Evolutionary conservation across 2,329 filamentous ascomycete species (phyloP).

Genomic region (Penicillium sp.): DNA sequence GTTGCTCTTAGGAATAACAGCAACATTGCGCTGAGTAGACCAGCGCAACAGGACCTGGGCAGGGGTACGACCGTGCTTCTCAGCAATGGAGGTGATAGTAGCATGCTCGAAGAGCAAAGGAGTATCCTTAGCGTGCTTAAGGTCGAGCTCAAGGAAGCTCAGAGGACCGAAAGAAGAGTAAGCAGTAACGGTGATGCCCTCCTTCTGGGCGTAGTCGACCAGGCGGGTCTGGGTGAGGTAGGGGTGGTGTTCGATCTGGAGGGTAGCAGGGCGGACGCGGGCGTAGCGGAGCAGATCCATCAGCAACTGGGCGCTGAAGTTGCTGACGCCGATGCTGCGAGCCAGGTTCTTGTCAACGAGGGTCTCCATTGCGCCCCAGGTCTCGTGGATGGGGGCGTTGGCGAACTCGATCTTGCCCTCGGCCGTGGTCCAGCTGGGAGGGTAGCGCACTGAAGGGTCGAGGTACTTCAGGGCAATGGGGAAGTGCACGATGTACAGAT

Average conservation of each 20-base stretch:
- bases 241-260: constrained; percentile 89
- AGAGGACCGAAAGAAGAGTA: constrained; percentile 82
- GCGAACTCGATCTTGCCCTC: constrained; percentile 61
- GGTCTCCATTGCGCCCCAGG: constrained; percentile 76
- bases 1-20: constrained; percentile 78
- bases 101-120: constrained; percentile 69
- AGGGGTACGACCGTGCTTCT: constrained; percentile 68
- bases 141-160: constrained; percentile 73
- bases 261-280: constrained; percentile 67
- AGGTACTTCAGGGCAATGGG: constrained; percentile 83
- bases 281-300: constrained; percentile 79
- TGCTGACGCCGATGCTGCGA: constrained; percentile 74
- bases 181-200: constrained; percentile 73
- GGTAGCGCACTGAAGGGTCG: constrained; percentile 74
- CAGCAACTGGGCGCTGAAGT: constrained; percentile 75
- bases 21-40: constrained; percentile 77
- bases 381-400: constrained; percentile 74
- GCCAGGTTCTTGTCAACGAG: constrained; percentile 67
- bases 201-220: constrained; percentile 64
- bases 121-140: constrained; percentile 63
- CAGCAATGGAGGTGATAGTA: constrained; percentile 61
- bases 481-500: constrained; percentile 87
- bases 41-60: constrained; percentile 82
- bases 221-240: constrained; percentile 76
- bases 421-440: constrained; percentile 72